Evolutionary conservation across 768 basidiomycete species (phyloP).

Genomic region (Candolleomyces aberdarensis): DNA sequence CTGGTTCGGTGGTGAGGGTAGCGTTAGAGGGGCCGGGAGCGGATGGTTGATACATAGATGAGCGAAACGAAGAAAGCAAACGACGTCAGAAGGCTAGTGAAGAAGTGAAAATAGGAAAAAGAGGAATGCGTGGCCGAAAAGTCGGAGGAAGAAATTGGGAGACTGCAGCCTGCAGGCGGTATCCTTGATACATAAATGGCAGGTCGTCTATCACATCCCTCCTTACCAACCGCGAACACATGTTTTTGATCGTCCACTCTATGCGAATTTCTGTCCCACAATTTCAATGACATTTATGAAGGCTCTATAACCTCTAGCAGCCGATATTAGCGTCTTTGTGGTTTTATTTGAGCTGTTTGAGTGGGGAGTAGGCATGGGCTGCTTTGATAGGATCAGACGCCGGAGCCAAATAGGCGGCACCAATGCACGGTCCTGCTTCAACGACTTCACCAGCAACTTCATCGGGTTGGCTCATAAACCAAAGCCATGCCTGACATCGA

Average conservation of each 20-base stretch:
- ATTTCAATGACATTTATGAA: too few relatives aligned
- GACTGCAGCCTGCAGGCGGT: slow-evolving; percentile 5
- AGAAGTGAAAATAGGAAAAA: slow-evolving; percentile 22
- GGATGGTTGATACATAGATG: slow-evolving; percentile 28
- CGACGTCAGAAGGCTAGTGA: too few relatives aligned
- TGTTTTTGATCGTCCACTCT: neutral
- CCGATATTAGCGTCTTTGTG: too few relatives aligned
- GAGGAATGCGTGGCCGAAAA: slow-evolving; percentile 1
- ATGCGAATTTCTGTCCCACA: too few relatives aligned
- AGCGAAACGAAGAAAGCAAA: slow-evolving; percentile 25
- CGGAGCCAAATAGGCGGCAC: neutral
- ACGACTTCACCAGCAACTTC: neutral
- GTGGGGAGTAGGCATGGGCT: too few relatives aligned
- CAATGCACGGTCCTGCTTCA: neutral
- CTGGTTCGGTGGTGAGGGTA: slow-evolving; percentile 29
- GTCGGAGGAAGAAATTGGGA: slow-evolving; percentile 5
- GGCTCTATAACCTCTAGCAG: too few relatives aligned
- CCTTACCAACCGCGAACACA: slow-evolving; percentile 13
- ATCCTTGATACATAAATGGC: slow-evolving; percentile 5
- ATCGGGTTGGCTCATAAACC: neutral
- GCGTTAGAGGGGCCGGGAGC: slow-evolving; percentile 19
- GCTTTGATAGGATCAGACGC: neutral
- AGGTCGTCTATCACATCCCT: slow-evolving; percentile 10
- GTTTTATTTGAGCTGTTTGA: too few relatives aligned
- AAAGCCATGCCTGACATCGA: slow-evolving; percentile 68